Evolutionary conservation across 1,139 yeast genomes (phyloP).

Genomic region (Diutina siamensis): DNA sequence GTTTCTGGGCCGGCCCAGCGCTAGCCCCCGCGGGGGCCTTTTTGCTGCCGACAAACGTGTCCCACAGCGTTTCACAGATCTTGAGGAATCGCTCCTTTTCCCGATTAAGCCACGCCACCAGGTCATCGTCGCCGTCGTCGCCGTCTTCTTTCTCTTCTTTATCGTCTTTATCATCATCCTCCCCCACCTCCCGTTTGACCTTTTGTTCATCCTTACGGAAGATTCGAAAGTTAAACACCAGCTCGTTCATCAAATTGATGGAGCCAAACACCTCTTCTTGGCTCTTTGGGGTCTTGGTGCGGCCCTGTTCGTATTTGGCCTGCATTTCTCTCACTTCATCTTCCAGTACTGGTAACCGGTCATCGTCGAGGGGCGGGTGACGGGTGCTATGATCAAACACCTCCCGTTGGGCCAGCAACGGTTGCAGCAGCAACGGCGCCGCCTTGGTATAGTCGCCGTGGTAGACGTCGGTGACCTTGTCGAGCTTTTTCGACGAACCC

Average conservation of each 20-base stretch:
- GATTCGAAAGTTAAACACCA: slow-evolving; percentile 29
- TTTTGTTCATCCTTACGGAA: slow-evolving; percentile 13
- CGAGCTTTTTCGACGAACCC: not conserved
- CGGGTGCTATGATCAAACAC: slow-evolving; percentile 19
- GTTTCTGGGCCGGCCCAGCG: not conserved
- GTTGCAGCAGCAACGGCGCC: slow-evolving; percentile 45
- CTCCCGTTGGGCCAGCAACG: slow-evolving; percentile 41
- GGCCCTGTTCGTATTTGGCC: slow-evolving; percentile 16
- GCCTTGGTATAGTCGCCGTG: slow-evolving; percentile 33
- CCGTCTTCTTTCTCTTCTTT: slow-evolving; percentile 7
- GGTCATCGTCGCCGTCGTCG: not conserved
- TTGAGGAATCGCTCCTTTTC: slow-evolving; percentile 38
- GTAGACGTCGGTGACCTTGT: slow-evolving; percentile 27
- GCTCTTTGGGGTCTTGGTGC: slow-evolving; percentile 10
- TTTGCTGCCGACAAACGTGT: slow-evolving; percentile 10
- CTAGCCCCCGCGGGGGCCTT: not conserved
- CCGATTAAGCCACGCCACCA: slow-evolving; percentile 6
- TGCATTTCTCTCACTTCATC: slow-evolving; percentile 31
- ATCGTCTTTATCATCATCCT: not conserved
- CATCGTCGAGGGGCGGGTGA: slow-evolving; percentile 17
- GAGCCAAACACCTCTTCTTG: slow-evolving; percentile 22
- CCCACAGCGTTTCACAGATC: slow-evolving; percentile 47
- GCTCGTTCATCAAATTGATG: slow-evolving; percentile 32
- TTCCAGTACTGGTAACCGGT: slow-evolving; percentile 25
- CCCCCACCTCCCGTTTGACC: too few species aligned